A percentile compares a stretch with the other conserved stretches of the same genome.
These are phyloP conservation scores for Coccomyxa subellipsoidea DNA, from an alignment of 163 green algal genomes.

Conservation along the genomic window DNA sequence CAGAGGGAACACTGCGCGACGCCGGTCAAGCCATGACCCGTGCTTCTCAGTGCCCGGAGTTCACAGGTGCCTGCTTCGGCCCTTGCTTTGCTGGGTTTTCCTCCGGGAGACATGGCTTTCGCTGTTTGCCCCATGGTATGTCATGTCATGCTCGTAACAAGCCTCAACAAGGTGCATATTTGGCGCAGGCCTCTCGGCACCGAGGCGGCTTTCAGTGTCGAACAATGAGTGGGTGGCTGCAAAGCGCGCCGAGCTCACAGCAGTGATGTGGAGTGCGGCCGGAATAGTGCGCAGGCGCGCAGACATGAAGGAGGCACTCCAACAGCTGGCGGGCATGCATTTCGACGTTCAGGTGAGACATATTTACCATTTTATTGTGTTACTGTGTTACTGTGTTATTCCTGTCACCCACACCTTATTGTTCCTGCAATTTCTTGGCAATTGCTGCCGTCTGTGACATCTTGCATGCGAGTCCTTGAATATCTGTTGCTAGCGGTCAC, in stretches of 20 bases:
- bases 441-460: too few relatives aligned
- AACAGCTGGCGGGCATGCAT: conserved; percentile 42
- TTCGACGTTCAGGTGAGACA: conserved; percentile 49
- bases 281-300: conserved; percentile 70
- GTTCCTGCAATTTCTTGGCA: too few relatives aligned
- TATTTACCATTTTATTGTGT: neutral
- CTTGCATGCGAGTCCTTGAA: too few relatives aligned
- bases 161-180: too few relatives aligned
- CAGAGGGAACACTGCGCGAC: conserved; percentile 11
- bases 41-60: conserved; percentile 42
- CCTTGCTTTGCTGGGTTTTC: neutral
- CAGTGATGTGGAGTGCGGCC: conserved; percentile 71
- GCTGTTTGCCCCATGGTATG: too few relatives aligned
- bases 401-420: too few relatives aligned
- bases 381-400: too few relatives aligned
- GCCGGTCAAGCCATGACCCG: conserved; percentile 56
- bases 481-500: too few relatives aligned
- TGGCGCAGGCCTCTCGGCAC: too few relatives aligned
- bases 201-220: conserved; percentile 23
- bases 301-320: conserved; percentile 41
- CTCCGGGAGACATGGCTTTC: too few relatives aligned
- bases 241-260: conserved; percentile 55
- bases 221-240: conserved; percentile 56
- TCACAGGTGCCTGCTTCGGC: conserved; percentile 16
- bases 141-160: too few relatives aligned